Percentiles rank a stretch among this genome's conserved stretches.
Evolutionary conservation across 345 rosid genomes (phyloP).

Genomic region (Populus simonii): DNA sequence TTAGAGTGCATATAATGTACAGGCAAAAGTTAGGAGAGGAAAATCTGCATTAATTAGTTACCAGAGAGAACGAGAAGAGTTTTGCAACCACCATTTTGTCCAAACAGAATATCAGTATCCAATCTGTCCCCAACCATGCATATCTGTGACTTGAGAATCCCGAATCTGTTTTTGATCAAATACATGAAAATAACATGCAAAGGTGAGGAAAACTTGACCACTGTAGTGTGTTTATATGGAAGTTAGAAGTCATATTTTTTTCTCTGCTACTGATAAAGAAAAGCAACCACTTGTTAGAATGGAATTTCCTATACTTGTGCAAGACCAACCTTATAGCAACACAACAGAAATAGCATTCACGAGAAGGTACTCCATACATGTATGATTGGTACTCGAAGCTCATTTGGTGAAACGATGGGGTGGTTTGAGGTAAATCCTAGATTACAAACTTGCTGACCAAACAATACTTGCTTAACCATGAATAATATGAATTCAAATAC

Average conservation of each 20-base stretch:
- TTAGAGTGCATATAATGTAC: neutral
- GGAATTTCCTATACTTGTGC: neutral
- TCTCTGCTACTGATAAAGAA: neutral
- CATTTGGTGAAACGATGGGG: neutral
- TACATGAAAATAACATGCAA: neutral
- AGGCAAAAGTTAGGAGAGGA: neutral
- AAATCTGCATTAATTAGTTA: neutral
- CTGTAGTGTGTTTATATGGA: neutral
- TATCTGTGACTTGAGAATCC: slow-evolving; percentile 52
- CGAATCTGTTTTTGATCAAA: slow-evolving; percentile 50
- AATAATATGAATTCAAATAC: neutral
- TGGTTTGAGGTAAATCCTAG: neutral
- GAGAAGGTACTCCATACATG: neutral
- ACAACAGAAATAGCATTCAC: neutral
- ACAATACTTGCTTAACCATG: neutral
- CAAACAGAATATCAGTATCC: slow-evolving; percentile 34
- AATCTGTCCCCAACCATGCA: slow-evolving; percentile 40
- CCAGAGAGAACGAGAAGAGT: slow-evolving; percentile 36
- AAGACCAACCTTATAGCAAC: neutral
- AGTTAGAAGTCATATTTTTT: neutral
- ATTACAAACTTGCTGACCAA: neutral
- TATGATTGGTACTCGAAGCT: neutral
- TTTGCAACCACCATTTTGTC: slow-evolving; percentile 37
- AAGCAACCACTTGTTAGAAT: neutral
- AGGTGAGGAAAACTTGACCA: neutral